phyloP scores from a whole-genome alignment of 345 rosid genomes.

The Heritiera fomes region DNA sequence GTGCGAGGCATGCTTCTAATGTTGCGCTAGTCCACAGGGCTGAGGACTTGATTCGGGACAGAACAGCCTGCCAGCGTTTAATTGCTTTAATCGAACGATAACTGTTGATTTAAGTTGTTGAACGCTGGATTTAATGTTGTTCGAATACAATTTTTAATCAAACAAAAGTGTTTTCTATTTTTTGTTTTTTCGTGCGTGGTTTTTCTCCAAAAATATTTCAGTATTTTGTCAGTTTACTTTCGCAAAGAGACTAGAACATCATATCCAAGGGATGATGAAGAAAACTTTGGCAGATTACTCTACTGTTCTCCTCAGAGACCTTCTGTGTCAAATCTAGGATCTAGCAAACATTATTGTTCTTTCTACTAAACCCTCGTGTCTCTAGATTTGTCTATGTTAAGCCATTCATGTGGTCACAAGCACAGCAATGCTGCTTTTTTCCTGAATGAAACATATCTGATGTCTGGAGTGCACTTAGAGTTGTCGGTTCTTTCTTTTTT shows the following conservation, averaged over 20 bases:
- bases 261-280: too few relatives aligned
- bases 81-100: neutral
- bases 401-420: neutral
- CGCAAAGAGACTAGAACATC: too few relatives aligned
- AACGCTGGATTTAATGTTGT: too few relatives aligned
- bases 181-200: too few relatives aligned
- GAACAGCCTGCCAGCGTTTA: neutral
- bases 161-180: too few relatives aligned
- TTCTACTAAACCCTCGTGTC: neutral
- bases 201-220: too few relatives aligned
- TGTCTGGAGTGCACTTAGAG: neutral
- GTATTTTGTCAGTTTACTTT: too few relatives aligned
- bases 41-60: neutral
- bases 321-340: neutral
- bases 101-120: neutral
- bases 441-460: neutral
- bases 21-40: neutral
- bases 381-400: neutral
- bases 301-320: neutral
- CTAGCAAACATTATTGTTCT: neutral
- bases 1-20: neutral
- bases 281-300: too few relatives aligned
- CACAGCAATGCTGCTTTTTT: neutral
- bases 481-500: neutral
- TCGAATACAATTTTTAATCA: too few relatives aligned